Conservation (phyloP, 257 asterid genomes). For the Perilla frutescens region DNA sequence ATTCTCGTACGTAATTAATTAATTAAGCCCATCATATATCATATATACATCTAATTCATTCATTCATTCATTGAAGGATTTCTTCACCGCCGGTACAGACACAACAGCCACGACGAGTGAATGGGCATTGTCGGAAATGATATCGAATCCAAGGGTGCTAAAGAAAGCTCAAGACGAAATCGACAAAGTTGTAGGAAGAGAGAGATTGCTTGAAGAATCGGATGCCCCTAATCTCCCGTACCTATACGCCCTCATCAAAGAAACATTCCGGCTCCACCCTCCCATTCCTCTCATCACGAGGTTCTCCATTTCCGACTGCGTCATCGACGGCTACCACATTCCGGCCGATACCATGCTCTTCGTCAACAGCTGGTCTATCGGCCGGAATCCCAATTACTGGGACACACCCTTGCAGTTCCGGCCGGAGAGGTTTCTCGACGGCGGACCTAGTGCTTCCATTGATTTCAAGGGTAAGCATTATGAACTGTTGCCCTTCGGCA, state of each 20-base stretch:
- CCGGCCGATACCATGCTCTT: conserved; percentile 40
- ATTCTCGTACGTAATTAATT: conserved; percentile 47
- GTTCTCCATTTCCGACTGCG: conserved; percentile 44
- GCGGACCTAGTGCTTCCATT: conserved; percentile 12
- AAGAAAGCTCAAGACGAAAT: conserved; percentile 58
- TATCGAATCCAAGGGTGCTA: conserved; percentile 45
- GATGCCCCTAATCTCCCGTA: conserved; percentile 52
- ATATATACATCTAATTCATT: too few relatives aligned
- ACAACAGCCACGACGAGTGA: conserved; percentile 55
- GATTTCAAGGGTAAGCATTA: conserved; percentile 57
- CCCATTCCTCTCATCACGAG: conserved; percentile 56
- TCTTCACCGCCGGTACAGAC: conserved; percentile 65
- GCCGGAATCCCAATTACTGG: conserved; percentile 55
- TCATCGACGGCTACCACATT: conserved; percentile 40
- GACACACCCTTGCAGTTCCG: conserved; percentile 50
- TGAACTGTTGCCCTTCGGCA: conserved; percentile 62
- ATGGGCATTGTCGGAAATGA: conserved; percentile 58
- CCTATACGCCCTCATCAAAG: conserved; percentile 56
- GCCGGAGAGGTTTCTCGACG: conserved; percentile 52
- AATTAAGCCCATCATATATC: too few relatives aligned
- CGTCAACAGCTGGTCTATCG: conserved; percentile 64
- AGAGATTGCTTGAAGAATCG: conserved; percentile 45
- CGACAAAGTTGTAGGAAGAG: conserved; percentile 42
- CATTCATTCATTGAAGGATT: too few relatives aligned
- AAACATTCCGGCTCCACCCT: conserved; percentile 64